Evolutionary conservation across 1,284 basidiomycete species (phyloP).

Genomic region (Naganishia sp.): DNA sequence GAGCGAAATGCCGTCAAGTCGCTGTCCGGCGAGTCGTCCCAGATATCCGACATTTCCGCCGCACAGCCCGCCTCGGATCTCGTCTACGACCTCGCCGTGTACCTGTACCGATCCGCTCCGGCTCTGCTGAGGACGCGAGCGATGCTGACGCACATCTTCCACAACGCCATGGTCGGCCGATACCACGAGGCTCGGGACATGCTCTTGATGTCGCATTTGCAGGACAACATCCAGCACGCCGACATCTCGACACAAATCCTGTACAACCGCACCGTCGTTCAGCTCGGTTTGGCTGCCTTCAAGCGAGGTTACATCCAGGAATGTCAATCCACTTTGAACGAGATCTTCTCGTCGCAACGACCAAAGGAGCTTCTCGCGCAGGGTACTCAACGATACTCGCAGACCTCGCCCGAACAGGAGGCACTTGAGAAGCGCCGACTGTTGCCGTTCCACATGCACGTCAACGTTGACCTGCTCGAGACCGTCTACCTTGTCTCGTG

Average conservation of each 20-base stretch:
- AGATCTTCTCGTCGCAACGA: conserved; percentile 93
- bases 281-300: conserved; percentile 96
- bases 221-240: conserved; percentile 91
- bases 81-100: conserved; percentile 84
- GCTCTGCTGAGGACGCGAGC: conserved; percentile 91
- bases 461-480: conserved; percentile 96
- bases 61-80: conserved; percentile 64
- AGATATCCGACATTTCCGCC: conserved; percentile 61
- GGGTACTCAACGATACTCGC: conserved; percentile 83
- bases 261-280: conserved; percentile 96
- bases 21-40: conserved; percentile 61
- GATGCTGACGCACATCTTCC: conserved; percentile 96
- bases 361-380: conserved; percentile 97
- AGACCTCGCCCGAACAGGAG: conserved; percentile 89
- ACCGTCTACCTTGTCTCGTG: conserved; percentile 96
- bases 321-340: conserved; percentile 86
- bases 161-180: conserved; percentile 93
- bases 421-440: conserved; percentile 93
- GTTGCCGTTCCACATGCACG: conserved; percentile 99
- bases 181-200: conserved; percentile 97
- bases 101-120: conserved; percentile 89
- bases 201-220: conserved; percentile 97
- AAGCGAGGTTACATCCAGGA: conserved; percentile 92
- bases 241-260: conserved; percentile 97
- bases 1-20: conserved; percentile 65